These are phyloP conservation scores for Toxoplasma gondii DNA, from an alignment of 169 alveolate genomes.

Conservation along the genomic window DNA sequence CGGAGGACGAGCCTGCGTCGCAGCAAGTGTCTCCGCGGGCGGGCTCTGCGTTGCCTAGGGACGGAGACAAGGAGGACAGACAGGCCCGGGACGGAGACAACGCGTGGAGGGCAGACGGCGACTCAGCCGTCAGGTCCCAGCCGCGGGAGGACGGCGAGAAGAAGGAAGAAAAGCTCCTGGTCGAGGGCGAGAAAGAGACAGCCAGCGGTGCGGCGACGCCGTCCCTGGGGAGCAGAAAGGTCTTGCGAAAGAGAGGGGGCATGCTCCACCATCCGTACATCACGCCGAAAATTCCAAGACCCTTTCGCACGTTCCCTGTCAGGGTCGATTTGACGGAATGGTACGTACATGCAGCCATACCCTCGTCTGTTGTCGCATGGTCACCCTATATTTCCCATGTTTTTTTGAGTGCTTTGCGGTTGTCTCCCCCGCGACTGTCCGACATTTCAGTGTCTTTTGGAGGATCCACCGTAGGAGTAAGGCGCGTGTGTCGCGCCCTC, in stretches of 20 bases:
- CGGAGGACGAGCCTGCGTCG: not conserved
- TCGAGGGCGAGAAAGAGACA: not conserved
- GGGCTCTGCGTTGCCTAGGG: not conserved
- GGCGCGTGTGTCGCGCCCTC: not conserved
- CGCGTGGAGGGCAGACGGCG: not conserved
- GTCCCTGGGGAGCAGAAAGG: not conserved
- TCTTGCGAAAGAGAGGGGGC: not conserved
- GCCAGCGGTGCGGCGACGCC: not conserved
- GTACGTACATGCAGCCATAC: not conserved
- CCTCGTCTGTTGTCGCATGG: not conserved
- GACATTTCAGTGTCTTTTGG: not conserved
- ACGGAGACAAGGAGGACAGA: not conserved
- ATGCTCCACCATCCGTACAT: slow-evolving; percentile 34
- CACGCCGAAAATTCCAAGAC: slow-evolving; percentile 25
- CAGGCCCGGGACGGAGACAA: not conserved
- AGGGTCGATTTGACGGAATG: slow-evolving; percentile 29
- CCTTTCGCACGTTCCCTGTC: slow-evolving; percentile 34
- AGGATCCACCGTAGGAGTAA: not conserved
- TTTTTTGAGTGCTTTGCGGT: not conserved
- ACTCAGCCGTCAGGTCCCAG: not conserved
- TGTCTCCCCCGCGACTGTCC: not conserved
- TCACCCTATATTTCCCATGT: not conserved
- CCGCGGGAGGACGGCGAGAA: not conserved
- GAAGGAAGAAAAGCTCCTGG: not conserved
- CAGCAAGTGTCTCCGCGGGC: not conserved